phyloP scores from a whole-genome alignment of 2,329 filamentous ascomycete genomes.

The Sarocladium kiliense region DNA sequence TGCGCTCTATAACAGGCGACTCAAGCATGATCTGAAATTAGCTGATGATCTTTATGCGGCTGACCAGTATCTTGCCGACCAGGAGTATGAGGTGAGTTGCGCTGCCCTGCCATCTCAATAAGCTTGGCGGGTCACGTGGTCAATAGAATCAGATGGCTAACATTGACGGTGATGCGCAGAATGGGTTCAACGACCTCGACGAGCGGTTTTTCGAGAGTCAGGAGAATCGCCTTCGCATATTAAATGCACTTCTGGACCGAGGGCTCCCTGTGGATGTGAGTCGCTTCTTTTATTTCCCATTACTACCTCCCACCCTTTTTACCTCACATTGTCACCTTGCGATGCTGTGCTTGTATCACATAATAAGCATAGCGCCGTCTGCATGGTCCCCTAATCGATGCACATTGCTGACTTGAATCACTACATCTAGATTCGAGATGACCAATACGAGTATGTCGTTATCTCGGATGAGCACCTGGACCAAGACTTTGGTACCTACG shows the following conservation, averaged over 20 bases:
- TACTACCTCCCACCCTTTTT: background rate
- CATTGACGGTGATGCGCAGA: slow-evolving; percentile 20
- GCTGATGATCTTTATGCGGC: slow-evolving; percentile 32
- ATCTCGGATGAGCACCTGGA: slow-evolving; percentile 40
- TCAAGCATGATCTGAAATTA: slow-evolving; percentile 28
- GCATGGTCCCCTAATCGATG: background rate
- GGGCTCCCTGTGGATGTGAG: slow-evolving; percentile 45
- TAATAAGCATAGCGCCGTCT: no score
- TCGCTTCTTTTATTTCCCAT: slow-evolving; percentile 13
- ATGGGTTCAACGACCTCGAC: slow-evolving; percentile 30
- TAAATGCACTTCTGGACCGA: slow-evolving; percentile 37
- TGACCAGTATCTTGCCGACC: slow-evolving; percentile 27
- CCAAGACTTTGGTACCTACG: slow-evolving; percentile 37
- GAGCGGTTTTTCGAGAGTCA: slow-evolving; percentile 40
- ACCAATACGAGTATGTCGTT: slow-evolving; percentile 38
- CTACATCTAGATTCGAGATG: slow-evolving; percentile 31
- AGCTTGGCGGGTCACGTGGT: slow-evolving; percentile 10
- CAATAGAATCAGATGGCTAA: background rate
- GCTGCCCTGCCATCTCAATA: slow-evolving; percentile 13
- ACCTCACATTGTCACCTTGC: background rate
- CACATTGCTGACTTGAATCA: background rate
- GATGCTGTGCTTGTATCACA: background rate
- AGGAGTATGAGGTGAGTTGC: slow-evolving; percentile 33
- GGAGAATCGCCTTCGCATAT: slow-evolving; percentile 39
- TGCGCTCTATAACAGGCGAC: slow-evolving; percentile 24